Base-by-base conservation (phyloP, 495 filamentous ascomycete species). In the Aspergillus bertholletiae region DNA sequence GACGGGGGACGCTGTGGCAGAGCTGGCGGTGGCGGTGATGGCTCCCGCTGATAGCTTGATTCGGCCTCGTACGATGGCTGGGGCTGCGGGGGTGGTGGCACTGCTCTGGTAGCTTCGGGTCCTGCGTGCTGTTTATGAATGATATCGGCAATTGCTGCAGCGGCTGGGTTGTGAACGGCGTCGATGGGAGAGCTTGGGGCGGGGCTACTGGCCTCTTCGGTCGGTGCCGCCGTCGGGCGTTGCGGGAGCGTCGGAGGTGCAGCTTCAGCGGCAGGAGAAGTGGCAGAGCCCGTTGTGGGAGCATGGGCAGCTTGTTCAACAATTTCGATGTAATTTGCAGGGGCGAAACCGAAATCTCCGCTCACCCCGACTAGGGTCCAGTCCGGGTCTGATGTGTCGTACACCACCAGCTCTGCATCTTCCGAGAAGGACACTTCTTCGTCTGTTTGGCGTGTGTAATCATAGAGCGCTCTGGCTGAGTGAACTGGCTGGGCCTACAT, bases 371-470 rank as follows among this genome's bases (percentile, higher is more conserved):
- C 93, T 23, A 99, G 78, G 54, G 91, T 95, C 94, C 94, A 99
- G 69, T 97, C 94, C 17, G 92, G 92, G 72, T 97, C 94, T 7
- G 89, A 87, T 12, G 79, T 86, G 64, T 99, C 94, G 66, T 89
- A 97, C 26, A 97, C 90, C 48, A 86, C 72, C 37, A 99, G 76
- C 48, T 83, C 71, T 23, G 88, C 85, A 71, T 96, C 92, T 78
- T 99, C 92, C 40, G 88, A 82, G 68, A 99, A 96, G 23, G 92
- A 96, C 23, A 99, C 79, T 74, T 99, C 94, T 69, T 97, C 94
- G 65, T 99, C 95, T 45, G 94, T 99, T 73, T 99, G 94, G 51
- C 91, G 81, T 32, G 88, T 90, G 71, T 99, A 99, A 67, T 97
- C 95, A 75, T 92, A 99, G 32, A 97, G 81, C 39, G 92, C 89